These are phyloP conservation scores for Sporothrix protearum DNA, from an alignment of 2,329 filamentous ascomycete genomes.

Conservation along the genomic window DNA sequence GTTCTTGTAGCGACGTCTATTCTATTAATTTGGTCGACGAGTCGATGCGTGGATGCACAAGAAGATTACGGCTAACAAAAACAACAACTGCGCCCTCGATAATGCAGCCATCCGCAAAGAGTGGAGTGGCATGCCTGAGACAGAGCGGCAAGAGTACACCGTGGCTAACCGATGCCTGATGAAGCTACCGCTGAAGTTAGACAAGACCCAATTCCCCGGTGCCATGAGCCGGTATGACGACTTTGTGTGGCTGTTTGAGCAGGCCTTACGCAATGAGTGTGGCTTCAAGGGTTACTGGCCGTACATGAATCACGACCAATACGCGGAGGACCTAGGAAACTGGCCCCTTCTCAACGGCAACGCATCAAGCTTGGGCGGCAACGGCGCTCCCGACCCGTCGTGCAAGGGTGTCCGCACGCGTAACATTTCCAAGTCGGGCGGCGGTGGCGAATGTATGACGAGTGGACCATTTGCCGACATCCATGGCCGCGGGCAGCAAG, in stretches of 20 bases:
- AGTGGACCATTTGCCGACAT: conserved; percentile 47
- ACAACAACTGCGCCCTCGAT: conserved; percentile 34
- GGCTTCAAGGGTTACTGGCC: conserved; percentile 37
- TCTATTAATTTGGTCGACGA: conserved; percentile 34
- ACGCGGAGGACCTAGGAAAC: conserved; percentile 44
- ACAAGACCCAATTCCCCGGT: conserved; percentile 31
- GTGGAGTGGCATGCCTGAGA: conserved; percentile 33
- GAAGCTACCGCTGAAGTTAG: conserved; percentile 30
- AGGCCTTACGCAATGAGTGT: conserved; percentile 37
- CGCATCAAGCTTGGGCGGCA: conserved; percentile 47
- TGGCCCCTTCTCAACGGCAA: conserved; percentile 55
- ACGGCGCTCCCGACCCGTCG: conserved; percentile 37
- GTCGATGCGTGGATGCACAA: conserved; percentile 32
- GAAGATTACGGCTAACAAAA: conserved; percentile 31
- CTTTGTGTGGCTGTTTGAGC: conserved; percentile 36
- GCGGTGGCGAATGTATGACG: conserved; percentile 54
- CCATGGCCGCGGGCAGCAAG: conserved; percentile 30
- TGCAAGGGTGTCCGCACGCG: conserved; percentile 36
- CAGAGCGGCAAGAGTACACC: conserved; percentile 32
- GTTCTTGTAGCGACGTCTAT: conserved; percentile 31
- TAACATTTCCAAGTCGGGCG: conserved; percentile 44
- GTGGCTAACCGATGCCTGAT: conserved; percentile 33
- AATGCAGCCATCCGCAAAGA: conserved; percentile 32
- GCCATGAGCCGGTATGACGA: conserved; percentile 34
- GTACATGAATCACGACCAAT: conserved; percentile 53